Evolutionary conservation across 768 basidiomycete species (phyloP).

Genomic region (Astraeus odoratus): DNA sequence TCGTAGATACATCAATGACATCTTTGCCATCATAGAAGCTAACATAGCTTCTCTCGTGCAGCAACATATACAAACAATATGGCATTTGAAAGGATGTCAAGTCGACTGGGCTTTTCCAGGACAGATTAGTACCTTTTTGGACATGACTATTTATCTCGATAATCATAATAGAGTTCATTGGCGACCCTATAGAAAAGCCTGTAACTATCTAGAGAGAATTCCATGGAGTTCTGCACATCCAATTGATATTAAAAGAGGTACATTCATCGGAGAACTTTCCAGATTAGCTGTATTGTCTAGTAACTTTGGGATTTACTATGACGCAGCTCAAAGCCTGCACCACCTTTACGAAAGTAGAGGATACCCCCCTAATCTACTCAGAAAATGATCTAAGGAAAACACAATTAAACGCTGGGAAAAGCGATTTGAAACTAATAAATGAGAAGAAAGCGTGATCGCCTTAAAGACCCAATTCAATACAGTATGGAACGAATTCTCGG

Average conservation of each 20-base stretch:
- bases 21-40: constrained; percentile 4
- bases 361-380: background rate
- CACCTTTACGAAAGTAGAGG: background rate
- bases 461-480: constrained; percentile 1
- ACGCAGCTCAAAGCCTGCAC: background rate
- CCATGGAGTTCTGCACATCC: constrained; percentile 12
- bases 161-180: background rate
- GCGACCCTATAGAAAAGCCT: constrained; percentile 9
- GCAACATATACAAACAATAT: background rate
- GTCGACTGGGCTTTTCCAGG: constrained; percentile 2
- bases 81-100: background rate
- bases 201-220: constrained; percentile 10
- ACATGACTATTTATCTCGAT: constrained; percentile 9
- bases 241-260: constrained; percentile 11
- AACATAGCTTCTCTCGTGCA: background rate
- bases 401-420: background rate
- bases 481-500: background rate
- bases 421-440: background rate
- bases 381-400: background rate
- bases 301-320: background rate
- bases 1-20: constrained; percentile 10
- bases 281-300: constrained; percentile 4
- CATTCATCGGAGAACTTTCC: constrained; percentile 8
- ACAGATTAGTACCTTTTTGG: constrained; percentile 4
- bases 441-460: background rate